These are phyloP conservation scores for Cryphonectria parasitica DNA, from an alignment of 2,329 filamentous ascomycete genomes.

Conservation along the genomic window DNA sequence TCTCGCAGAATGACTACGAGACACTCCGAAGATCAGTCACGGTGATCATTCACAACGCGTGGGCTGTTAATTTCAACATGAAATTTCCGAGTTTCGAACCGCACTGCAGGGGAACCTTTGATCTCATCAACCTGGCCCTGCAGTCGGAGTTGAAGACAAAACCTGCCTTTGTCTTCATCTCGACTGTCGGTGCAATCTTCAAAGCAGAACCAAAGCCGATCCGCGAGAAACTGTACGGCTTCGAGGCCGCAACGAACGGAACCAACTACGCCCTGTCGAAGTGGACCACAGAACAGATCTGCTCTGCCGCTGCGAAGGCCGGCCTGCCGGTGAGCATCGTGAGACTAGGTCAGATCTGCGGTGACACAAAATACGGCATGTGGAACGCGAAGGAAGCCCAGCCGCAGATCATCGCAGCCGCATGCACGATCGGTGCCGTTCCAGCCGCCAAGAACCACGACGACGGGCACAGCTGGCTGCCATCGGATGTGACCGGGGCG, in stretches of 20 bases:
- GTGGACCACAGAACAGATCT: conserved; percentile 16
- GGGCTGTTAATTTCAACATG: conserved; percentile 8
- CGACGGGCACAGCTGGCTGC: conserved; percentile 1
- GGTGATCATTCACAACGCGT: conserved; percentile 9
- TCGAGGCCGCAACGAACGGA: not conserved
- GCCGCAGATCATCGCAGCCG: not conserved
- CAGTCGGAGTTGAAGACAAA: not conserved
- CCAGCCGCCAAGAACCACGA: not conserved
- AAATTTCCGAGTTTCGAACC: not conserved
- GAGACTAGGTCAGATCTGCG: conserved; percentile 1
- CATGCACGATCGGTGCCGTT: not conserved
- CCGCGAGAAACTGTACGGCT: not conserved
- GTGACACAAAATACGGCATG: conserved; percentile 9
- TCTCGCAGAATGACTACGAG: conserved; percentile 3
- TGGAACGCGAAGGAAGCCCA: conserved; percentile 2
- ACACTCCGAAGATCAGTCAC: conserved; percentile 11
- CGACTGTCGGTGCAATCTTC: not conserved
- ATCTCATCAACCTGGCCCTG: conserved; percentile 4
- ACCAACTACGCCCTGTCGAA: not conserved
- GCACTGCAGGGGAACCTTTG: not conserved
- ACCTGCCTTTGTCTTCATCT: conserved; percentile 3
- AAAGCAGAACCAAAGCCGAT: not conserved
- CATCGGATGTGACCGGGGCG: conserved; percentile 14
- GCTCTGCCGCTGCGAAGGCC: conserved; percentile 8
- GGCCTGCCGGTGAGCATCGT: not conserved